A percentile compares a stretch with the other conserved stretches of the same genome.
Conservation (phyloP, 2,329 filamentous ascomycete genomes). For the Cyphellophora attinorum region DNA sequence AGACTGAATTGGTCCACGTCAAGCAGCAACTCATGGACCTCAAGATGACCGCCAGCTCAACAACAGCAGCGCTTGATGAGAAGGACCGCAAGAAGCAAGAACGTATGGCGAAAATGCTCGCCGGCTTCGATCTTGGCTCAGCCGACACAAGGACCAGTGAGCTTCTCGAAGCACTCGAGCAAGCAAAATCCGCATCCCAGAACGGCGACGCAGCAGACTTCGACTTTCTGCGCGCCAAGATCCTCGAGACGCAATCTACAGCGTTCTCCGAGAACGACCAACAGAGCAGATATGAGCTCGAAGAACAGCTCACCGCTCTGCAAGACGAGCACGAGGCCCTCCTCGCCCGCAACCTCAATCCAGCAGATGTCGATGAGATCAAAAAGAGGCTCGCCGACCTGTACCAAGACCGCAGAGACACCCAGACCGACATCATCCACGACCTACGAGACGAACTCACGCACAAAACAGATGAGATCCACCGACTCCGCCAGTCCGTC, state of each 20-base stretch:
- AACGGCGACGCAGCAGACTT: constrained; percentile 77
- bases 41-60: constrained; percentile 94
- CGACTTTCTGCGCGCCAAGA: constrained; percentile 61
- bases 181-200: constrained; percentile 65
- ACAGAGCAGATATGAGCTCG: constrained; percentile 62
- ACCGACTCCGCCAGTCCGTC: constrained; percentile 68
- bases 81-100: constrained; percentile 99
- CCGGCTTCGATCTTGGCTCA: constrained; percentile 78
- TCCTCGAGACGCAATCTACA: constrained; percentile 84
- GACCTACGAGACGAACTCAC: constrained; percentile 67
- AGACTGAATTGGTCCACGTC: constrained; percentile 81
- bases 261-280: constrained; percentile 79
- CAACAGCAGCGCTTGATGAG: constrained; percentile 78
- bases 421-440: constrained; percentile 62
- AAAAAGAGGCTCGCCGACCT: constrained; percentile 69
- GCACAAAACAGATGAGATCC: constrained; percentile 72
- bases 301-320: constrained; percentile 62
- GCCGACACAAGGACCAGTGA: constrained; percentile 79
- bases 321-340: constrained; percentile 79
- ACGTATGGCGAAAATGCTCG: constrained; percentile 99
- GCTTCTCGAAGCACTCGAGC: constrained; percentile 74
- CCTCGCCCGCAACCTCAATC: constrained; percentile 66
- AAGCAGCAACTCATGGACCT: constrained; percentile 90
- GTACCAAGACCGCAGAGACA: constrained; percentile 65
- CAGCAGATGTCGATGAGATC: constrained; percentile 73